A percentile compares a stretch with the other conserved stretches of the same genome.
These are phyloP conservation scores for Hamigera avellanea DNA, from an alignment of 495 filamentous ascomycete species.

Conservation along the genomic window DNA sequence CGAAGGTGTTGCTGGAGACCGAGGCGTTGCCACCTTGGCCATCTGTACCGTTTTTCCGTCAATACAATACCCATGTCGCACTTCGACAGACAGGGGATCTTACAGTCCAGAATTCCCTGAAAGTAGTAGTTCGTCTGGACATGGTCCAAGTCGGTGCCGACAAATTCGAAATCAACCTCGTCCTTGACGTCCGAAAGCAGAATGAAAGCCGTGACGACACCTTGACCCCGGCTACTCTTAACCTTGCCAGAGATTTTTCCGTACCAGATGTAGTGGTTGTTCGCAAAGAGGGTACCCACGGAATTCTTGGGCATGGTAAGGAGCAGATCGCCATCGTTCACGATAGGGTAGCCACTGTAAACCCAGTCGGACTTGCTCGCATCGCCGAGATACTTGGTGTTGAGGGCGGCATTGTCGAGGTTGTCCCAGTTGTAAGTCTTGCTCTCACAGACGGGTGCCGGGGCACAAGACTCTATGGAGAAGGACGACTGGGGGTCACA, in stretches of 20 bases:
- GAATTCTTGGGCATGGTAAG: conserved; percentile 81
- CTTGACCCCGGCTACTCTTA: conserved; percentile 72
- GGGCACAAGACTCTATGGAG: conserved; percentile 74
- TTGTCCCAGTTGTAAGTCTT: conserved; percentile 55
- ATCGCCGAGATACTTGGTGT: conserved; percentile 79
- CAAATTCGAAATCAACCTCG: conserved; percentile 94
- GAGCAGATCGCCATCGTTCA: conserved; percentile 48
- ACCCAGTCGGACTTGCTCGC: conserved; percentile 73
- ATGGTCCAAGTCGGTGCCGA: conserved; percentile 64
- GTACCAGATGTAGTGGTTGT: conserved; percentile 93
- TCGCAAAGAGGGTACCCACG: conserved; percentile 75
- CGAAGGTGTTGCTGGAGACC: conserved; percentile 56
- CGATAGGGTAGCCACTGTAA: conserved; percentile 59
- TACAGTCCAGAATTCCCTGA: conserved; percentile 88
- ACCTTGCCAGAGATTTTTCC: conserved; percentile 78
- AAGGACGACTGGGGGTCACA: conserved; percentile 81
- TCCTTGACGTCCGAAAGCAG: conserved; percentile 90
- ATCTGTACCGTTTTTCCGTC: conserved; percentile 48
- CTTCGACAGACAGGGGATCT: conserved; percentile 24
- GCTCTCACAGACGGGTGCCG: conserved; percentile 68
- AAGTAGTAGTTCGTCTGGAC: conserved; percentile 96
- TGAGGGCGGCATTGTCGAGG: conserved; percentile 54
- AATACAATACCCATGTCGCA: too few species aligned
- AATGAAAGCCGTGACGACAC: conserved; percentile 95
- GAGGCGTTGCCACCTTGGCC: conserved; percentile 58